These are phyloP conservation scores for Suillus cothurnatus DNA, from an alignment of 768 basidiomycete species.

Conservation along the genomic window DNA sequence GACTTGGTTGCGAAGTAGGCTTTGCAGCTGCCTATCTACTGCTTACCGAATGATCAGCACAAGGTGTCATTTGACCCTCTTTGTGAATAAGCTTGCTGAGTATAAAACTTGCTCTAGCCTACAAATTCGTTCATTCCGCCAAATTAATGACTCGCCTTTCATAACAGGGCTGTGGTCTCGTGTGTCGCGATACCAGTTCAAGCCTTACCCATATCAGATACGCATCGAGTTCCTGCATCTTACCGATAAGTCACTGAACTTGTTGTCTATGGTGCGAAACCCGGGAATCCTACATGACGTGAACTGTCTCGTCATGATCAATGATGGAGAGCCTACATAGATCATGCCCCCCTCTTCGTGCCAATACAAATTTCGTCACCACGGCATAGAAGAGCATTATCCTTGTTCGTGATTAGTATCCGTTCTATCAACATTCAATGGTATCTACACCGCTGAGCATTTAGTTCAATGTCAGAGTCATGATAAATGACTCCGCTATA, in stretches of 20 bases:
- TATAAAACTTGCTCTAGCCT: neutral
- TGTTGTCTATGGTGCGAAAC: neutral
- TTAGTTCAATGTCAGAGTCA: neutral
- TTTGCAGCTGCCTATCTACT: neutral
- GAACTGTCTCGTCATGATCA: neutral
- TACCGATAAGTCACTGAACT: neutral
- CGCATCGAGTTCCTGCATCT: neutral
- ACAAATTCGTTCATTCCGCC: neutral
- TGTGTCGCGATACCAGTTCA: neutral
- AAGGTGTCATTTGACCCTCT: slow-evolving; percentile 3
- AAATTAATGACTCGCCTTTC: slow-evolving; percentile 1
- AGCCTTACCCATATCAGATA: neutral
- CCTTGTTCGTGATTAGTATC: neutral
- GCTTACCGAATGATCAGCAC: neutral
- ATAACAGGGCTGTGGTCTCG: neutral
- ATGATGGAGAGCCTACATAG: neutral
- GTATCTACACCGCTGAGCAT: neutral
- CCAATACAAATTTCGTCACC: neutral
- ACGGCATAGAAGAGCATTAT: neutral
- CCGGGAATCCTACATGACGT: neutral
- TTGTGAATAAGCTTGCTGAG: neutral
- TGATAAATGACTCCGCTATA: neutral
- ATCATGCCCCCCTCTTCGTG: neutral
- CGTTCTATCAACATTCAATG: neutral
- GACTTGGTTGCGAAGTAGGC: neutral